These are phyloP conservation scores for Fomitopsis pinicola DNA, from an alignment of 1,284 basidiomycete species.

Conservation along the genomic window DNA sequence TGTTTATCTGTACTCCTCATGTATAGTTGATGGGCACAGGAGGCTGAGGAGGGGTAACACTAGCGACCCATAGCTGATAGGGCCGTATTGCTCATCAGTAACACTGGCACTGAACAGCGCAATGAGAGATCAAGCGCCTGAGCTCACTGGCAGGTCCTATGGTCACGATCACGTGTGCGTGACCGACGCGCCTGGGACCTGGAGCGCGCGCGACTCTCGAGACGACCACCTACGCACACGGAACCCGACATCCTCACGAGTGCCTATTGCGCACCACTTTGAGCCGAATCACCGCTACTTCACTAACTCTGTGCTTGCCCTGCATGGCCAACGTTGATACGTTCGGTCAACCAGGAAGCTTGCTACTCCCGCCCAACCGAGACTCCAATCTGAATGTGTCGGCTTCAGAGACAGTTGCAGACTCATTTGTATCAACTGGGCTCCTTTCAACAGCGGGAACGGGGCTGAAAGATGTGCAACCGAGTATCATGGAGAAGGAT, in stretches of 20 bases:
- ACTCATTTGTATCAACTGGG: neutral
- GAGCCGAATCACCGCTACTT: neutral
- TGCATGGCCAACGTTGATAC: neutral
- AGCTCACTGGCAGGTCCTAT: neutral
- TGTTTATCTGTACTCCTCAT: no score
- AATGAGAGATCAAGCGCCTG: no score
- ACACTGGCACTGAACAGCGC: no score
- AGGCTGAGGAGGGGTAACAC: no score
- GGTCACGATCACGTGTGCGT: neutral
- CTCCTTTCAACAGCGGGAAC: neutral
- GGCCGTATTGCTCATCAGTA: no score
- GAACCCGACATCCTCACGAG: neutral
- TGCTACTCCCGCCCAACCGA: neutral
- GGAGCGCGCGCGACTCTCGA: neutral
- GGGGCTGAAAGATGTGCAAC: neutral
- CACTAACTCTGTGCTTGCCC: neutral
- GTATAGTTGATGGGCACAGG: no score
- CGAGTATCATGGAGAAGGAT: neutral
- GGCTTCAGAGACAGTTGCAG: neutral
- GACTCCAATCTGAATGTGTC: neutral
- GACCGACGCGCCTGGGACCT: neutral
- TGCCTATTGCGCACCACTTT: neutral
- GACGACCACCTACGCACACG: neutral
- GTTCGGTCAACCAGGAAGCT: neutral
- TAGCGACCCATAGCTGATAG: no score